These are phyloP conservation scores for Yamadazyma mexicana DNA, from an alignment of 1,139 yeast species.

Conservation along the genomic window DNA sequence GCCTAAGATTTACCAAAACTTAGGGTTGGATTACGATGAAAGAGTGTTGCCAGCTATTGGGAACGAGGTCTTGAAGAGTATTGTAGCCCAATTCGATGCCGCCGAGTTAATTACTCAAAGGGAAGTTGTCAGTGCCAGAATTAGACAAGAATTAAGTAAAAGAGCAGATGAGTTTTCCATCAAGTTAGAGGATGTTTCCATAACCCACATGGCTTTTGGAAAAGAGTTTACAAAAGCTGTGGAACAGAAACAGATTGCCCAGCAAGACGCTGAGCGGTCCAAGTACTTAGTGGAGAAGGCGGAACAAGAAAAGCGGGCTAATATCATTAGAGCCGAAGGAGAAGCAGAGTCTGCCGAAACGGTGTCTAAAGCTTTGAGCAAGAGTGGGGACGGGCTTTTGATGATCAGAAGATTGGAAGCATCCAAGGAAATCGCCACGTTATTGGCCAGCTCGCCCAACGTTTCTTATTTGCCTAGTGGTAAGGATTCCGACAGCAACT, in stretches of 20 bases:
- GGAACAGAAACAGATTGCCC: conserved; percentile 98
- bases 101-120: conserved; percentile 97
- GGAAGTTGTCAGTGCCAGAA: conserved; percentile 89
- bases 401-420: conserved; percentile 96
- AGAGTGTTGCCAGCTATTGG: conserved; percentile 96
- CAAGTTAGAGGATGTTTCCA: conserved; percentile 92
- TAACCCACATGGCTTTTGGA: conserved; percentile 98
- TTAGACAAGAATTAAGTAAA: conserved; percentile 79
- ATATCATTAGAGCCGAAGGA: conserved; percentile 97
- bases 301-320: conserved; percentile 95
- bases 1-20: conserved; percentile 84
- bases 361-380: conserved; percentile 87
- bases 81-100: conserved; percentile 98
- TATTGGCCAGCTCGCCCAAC: conserved; percentile 80
- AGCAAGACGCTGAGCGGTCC: conserved; percentile 98
- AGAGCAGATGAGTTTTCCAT: conserved; percentile 90
- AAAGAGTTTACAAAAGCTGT: conserved; percentile 97
- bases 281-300: conserved; percentile 93
- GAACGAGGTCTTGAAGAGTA: conserved; percentile 90
- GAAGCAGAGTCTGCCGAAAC: conserved; percentile 98
- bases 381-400: conserved; percentile 95
- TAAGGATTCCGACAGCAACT: conserved; percentile 32
- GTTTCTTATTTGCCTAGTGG: conserved; percentile 85
- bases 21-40: conserved; percentile 96
- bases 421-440: conserved; percentile 89